Evolutionary conservation across 257 asterid genomes (phyloP), one percentile per base, ranked within the genome.

Genomic region (Fraxinus americana): DNA sequence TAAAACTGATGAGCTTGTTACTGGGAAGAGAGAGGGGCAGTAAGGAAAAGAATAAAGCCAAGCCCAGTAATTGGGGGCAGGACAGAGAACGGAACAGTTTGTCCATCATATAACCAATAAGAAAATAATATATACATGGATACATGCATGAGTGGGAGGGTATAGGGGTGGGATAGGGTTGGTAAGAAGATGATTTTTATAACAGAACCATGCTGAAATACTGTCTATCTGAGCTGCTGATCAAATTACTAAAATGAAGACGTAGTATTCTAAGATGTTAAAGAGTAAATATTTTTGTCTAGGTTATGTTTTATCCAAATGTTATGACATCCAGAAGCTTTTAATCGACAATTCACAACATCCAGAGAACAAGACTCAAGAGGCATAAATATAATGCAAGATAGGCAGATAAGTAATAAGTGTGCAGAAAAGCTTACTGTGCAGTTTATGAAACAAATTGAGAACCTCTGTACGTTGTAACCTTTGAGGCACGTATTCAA

Each of bases 1-100:
- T 67, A 96, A 87, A 80, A 93, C 97, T 76, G 99, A 93, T 35
- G 93, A 61, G 86, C 99, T 96, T 35, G 97, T 96, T 80, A 96
- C 99, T 96, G 96, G 36, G 69, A 27, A 78, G 27, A 67, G 39
- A 63, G 45, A n/a, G 76, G 45, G 67, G 19, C 34, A 63, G 17
- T 23, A 27, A 63, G 69, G 5, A 27, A 63, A 27, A 63, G 69
- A 63, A 36, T 27, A 1, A 43, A 25, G n/a, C 14, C 21, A 71
- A 43, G 19, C 54, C 59, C 29, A 41, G 32, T 41, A 35, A 10
- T 39, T 17, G 4, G n/a, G 4, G 59, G 59, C 1, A n/a, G 10
- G 32, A 41, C 48, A 38, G 50, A 21, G 36, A 71, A 71, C 45
- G 8, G 25, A 41, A 41, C 75, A 39, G n/a, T 41, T n/a, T 71